phyloP scores from a whole-genome alignment of 768 basidiomycete species.

The Kwoniella bestiolae region DNA sequence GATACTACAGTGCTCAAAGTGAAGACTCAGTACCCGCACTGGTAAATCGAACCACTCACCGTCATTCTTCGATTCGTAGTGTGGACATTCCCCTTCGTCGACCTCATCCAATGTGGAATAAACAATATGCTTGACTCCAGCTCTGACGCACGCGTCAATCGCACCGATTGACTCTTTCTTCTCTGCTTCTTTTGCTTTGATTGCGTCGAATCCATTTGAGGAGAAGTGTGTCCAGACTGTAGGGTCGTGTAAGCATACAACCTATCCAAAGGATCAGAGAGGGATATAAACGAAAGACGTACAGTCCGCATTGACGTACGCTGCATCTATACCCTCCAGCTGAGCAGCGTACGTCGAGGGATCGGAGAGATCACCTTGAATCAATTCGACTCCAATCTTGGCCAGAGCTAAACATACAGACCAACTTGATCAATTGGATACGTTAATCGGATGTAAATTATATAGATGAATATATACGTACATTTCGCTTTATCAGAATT shows the following conservation, averaged over 20 bases:
- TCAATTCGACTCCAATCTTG: background rate
- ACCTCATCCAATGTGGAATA: slow-evolving; percentile 8
- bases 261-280: too few relatives aligned
- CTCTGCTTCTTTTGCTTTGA: background rate
- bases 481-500: slow-evolving; percentile 6
- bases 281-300: background rate
- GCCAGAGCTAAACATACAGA: background rate
- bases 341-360: background rate
- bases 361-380: slow-evolving; percentile 9
- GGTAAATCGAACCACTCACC: background rate
- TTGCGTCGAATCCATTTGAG: slow-evolving; percentile 4
- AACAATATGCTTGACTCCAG: slow-evolving; percentile 7
- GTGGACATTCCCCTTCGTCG: slow-evolving; percentile 5
- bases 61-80: slow-evolving; percentile 6
- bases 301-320: slow-evolving; percentile 9
- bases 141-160: slow-evolving; percentile 6
- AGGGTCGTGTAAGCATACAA: background rate
- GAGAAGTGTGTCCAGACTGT: slow-evolving; percentile 3
- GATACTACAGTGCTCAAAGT: background rate
- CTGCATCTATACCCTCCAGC: slow-evolving; percentile 1
- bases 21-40: background rate
- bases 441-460: background rate
- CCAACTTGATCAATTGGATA: background rate
- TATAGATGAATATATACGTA: background rate
- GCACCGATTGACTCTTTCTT: slow-evolving; percentile 1